phyloP scores from a whole-genome alignment of 2,329 filamentous ascomycete genomes.

The Phaeosphaeria sp. region DNA sequence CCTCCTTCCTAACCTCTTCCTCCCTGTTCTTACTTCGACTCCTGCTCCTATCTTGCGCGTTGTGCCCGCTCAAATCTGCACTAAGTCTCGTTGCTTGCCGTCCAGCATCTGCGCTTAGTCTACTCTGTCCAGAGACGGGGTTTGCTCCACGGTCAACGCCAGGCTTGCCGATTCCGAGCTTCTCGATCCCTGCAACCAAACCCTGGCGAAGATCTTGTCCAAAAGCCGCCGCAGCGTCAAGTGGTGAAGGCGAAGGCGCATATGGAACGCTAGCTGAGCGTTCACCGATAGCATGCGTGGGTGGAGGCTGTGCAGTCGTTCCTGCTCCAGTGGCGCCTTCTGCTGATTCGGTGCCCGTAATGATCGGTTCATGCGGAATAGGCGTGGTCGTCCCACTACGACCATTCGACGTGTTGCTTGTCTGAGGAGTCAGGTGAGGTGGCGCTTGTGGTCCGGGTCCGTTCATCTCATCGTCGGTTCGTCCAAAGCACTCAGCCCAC shows the following conservation, averaged over 20 bases:
- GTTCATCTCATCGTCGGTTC: constrained; percentile 94
- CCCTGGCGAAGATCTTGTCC: constrained; percentile 39
- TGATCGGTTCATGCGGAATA: constrained; percentile 38
- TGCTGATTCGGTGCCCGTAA: constrained; percentile 44
- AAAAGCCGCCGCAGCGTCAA: constrained; percentile 35
- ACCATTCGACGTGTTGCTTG: constrained; percentile 31
- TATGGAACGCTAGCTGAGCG: constrained; percentile 10
- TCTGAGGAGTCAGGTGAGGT: constrained; percentile 33
- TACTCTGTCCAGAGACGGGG: constrained; percentile 15
- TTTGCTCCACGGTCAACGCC: constrained; percentile 22
- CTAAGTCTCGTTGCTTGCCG: constrained; percentile 15
- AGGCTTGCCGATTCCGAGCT: constrained; percentile 30
- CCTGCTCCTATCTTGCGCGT: constrained; percentile 18
- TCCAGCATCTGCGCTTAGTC: constrained; percentile 17
- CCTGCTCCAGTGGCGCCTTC: constrained; percentile 41
- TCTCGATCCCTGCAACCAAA: constrained; percentile 39
- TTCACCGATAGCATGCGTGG: constrained; percentile 27
- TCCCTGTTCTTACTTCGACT: constrained; percentile 26
- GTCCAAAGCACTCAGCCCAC: constrained; percentile 90
- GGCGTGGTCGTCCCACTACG: constrained; percentile 35
- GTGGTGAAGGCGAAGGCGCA: constrained; percentile 27
- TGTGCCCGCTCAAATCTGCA: constrained; percentile 13
- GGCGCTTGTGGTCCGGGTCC: constrained; percentile 49
- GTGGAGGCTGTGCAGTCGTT: constrained; percentile 31
- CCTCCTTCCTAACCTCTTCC: constrained; percentile 25